phyloP scores from a whole-genome alignment of 2,329 filamentous ascomycete species.

The Penicillium sp. region DNA sequence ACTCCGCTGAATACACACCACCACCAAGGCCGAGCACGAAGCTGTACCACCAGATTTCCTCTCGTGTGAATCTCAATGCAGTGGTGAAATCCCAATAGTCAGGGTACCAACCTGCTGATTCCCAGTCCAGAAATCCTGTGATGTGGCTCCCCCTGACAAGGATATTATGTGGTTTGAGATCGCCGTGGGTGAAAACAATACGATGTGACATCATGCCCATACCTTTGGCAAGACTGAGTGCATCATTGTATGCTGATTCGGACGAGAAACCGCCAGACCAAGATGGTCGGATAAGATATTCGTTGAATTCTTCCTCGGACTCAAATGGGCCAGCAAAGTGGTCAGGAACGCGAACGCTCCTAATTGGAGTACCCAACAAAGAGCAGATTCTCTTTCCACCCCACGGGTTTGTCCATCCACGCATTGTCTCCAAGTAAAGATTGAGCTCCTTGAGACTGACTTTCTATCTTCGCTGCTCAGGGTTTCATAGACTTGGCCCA shows the following conservation, averaged over 20 bases:
- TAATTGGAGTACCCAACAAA: constrained; percentile 27
- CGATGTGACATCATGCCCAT: constrained; percentile 21
- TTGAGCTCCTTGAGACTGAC: constrained; percentile 32
- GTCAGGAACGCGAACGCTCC: constrained; percentile 29
- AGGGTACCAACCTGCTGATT: too few relatives aligned
- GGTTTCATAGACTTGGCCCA: constrained; percentile 30
- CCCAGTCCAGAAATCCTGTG: too few relatives aligned
- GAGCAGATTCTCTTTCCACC: constrained; percentile 29
- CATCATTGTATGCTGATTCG: constrained; percentile 24
- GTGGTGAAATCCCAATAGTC: too few relatives aligned
- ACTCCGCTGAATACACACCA: too few relatives aligned
- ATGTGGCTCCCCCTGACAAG: too few relatives aligned
- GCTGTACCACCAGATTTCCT: too few relatives aligned
- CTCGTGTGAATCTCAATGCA: too few relatives aligned
- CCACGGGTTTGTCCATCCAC: constrained; percentile 29
- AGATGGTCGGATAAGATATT: constrained; percentile 26
- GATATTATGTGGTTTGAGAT: constrained; percentile 21
- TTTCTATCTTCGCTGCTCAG: constrained; percentile 29
- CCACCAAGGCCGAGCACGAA: too few relatives aligned
- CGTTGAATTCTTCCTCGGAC: constrained; percentile 29
- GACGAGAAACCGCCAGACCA: constrained; percentile 25
- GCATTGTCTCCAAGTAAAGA: constrained; percentile 31
- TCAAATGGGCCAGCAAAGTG: constrained; percentile 28
- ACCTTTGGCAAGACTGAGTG: constrained; percentile 16
- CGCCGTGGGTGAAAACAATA: constrained; percentile 26